These are phyloP conservation scores for Myriosclerotinia scirpicola DNA, from an alignment of 2,329 filamentous ascomycete genomes.

Conservation along the genomic window DNA sequence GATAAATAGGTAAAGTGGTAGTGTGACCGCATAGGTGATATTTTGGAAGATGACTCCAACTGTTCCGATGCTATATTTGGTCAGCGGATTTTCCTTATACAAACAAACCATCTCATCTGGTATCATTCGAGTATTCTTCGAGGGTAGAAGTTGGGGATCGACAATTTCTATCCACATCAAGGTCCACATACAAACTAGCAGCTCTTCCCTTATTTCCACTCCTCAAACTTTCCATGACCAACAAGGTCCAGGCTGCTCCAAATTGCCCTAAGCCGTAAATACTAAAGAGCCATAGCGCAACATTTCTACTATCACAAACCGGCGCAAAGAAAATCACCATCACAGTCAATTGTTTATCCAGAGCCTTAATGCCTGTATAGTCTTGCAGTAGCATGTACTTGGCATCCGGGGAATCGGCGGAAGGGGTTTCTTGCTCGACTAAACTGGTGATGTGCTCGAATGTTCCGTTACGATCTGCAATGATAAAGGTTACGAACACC, in stretches of 20 bases:
- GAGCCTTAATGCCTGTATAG: slow-evolving; percentile 31
- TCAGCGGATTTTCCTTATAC: slow-evolving; percentile 14
- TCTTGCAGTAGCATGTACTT: slow-evolving; percentile 27
- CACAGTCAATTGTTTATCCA: slow-evolving; percentile 33
- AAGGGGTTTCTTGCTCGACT: slow-evolving; percentile 13
- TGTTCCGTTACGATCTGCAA: slow-evolving; percentile 32
- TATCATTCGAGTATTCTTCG: not conserved
- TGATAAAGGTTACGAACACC: slow-evolving; percentile 26
- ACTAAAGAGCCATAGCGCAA: slow-evolving; percentile 30
- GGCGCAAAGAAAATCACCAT: slow-evolving; percentile 37
- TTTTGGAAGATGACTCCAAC: slow-evolving; percentile 47
- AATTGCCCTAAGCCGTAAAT: slow-evolving; percentile 36
- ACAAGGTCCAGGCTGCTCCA: slow-evolving; percentile 35
- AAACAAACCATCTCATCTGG: not conserved
- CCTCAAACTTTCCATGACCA: slow-evolving; percentile 48
- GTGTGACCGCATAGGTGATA: slow-evolving; percentile 46
- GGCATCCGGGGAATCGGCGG: slow-evolving; percentile 29
- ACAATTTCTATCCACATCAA: not conserved
- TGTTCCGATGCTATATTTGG: slow-evolving; percentile 38
- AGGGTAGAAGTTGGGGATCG: not conserved
- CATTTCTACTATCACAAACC: slow-evolving; percentile 26
- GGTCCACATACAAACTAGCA: slow-evolving; percentile 44
- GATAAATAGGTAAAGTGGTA: slow-evolving; percentile 46
- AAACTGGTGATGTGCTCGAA: slow-evolving; percentile 27
- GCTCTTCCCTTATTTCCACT: slow-evolving; percentile 45